phyloP scores from a whole-genome alignment of 2,329 filamentous ascomycete species.

The Pseudogymnoascus sp. region DNA sequence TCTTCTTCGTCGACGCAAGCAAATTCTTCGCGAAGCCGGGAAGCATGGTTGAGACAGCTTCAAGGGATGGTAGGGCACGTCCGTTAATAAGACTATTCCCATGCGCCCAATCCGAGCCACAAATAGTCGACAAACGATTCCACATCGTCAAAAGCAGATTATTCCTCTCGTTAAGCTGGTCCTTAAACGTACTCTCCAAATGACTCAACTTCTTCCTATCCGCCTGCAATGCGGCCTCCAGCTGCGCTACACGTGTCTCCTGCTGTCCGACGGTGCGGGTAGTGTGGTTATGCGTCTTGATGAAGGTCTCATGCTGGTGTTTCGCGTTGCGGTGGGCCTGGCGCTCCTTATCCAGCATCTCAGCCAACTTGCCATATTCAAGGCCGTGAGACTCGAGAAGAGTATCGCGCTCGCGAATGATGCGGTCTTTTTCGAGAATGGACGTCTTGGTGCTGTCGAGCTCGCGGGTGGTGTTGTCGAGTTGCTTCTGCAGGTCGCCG shows the following conservation, averaged over 20 bases:
- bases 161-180: constrained; percentile 85
- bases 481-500: constrained; percentile 76
- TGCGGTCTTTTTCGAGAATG: constrained; percentile 79
- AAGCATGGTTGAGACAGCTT: constrained; percentile 77
- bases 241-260: constrained; percentile 74
- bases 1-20: constrained; percentile 73
- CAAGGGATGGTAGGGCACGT: constrained; percentile 70
- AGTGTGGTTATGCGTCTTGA: constrained; percentile 80
- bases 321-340: constrained; percentile 78
- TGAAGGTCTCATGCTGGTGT: constrained; percentile 76
- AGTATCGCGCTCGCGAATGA: constrained; percentile 81
- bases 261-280: constrained; percentile 79
- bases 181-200: constrained; percentile 73
- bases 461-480: constrained; percentile 75
- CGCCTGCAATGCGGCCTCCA: constrained; percentile 69
- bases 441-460: constrained; percentile 70
- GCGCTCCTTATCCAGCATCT: constrained; percentile 86
- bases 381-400: constrained; percentile 83
- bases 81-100: constrained; percentile 84
- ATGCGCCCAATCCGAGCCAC: constrained; percentile 86
- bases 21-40: constrained; percentile 87
- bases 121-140: constrained; percentile 78
- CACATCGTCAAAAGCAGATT: constrained; percentile 80
- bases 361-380: constrained; percentile 74
- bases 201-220: constrained; percentile 69